Base-by-base conservation (phyloP, 192 early-diverging fungal species). In the Umbelopsis isabellina region DNA sequence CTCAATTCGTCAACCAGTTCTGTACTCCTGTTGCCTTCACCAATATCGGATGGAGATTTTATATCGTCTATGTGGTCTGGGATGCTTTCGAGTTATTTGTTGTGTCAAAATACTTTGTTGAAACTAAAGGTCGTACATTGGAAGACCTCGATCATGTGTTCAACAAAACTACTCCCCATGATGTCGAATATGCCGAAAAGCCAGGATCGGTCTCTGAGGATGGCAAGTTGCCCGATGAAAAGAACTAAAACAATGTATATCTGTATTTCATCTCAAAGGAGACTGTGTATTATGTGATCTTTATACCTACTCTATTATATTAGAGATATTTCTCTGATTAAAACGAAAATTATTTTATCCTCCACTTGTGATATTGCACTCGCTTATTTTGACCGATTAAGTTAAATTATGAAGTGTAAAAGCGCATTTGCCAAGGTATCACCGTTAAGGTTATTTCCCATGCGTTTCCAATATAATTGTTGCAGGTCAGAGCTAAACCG, bases 91-190 rank as follows among this genome's bases (percentile, higher is more conserved):
- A 61, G 37, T 18, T 75, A 0, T 46, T 76, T 16, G 41, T 50
- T 44, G 51, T 76, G 2, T 80, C 51, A 13, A 30, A 74, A 18
- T 76, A 70, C 69, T 76, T 76, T 51, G 58, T 67, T 47, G 92
- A 93, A 82, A 94, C 93, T 75, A 92, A 89, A 80, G 88, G 89
- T 49, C 79, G 85, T 33, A 83, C 90, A 22, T 85, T 95, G 51
- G 94, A 95, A 74, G 91, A 95, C 65, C 90, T 95, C 84, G 92
- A 94, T 69, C 76, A 88, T 23, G 73, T 95, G 44, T 95, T 91
- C 70, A 75, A 70, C 55, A 61, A 61, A 25, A 61, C 55, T 37
- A 37, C 55, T 18, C 55, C 55, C 5, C 55, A 61, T 65, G 55
- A 61, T 33, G 27, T 35, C 10, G 55, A 61, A n/a, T 35, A 35